Percentiles rank a stretch among this genome's conserved stretches.
phyloP scores from a whole-genome alignment of 2,329 filamentous ascomycete species.

The Aspergillus tubingensis region DNA sequence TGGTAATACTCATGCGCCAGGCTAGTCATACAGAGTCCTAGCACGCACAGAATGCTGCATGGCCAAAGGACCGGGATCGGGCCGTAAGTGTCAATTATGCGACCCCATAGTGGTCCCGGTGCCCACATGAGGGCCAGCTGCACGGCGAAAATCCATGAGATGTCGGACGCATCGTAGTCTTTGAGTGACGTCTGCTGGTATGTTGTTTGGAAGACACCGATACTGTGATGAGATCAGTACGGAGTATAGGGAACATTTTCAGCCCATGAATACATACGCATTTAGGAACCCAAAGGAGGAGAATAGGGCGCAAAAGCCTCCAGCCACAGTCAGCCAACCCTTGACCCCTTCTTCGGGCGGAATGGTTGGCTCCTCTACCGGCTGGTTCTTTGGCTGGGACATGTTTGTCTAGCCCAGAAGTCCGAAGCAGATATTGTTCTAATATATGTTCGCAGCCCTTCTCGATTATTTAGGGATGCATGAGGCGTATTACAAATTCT shows the following conservation, averaged over 20 bases:
- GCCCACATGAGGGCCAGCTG: constrained; percentile 46
- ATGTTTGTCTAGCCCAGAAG: neutral
- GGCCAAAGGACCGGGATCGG: constrained; percentile 15
- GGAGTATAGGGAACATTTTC: too few relatives aligned
- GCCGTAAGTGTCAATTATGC: constrained; percentile 18
- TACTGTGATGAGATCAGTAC: constrained; percentile 15
- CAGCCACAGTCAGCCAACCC: constrained; percentile 45
- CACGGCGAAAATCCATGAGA: constrained; percentile 51
- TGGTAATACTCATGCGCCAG: constrained; percentile 19
- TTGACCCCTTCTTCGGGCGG: constrained; percentile 35
- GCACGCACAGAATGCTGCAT: constrained; percentile 16
- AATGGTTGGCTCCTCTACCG: neutral
- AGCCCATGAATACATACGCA: neutral
- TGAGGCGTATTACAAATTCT: neutral
- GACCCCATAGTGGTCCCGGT: constrained; percentile 24
- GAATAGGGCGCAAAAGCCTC: constrained; percentile 29
- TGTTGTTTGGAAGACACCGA: constrained; percentile 50
- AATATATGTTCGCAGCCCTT: neutral
- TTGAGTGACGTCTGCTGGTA: constrained; percentile 46
- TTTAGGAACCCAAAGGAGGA: constrained; percentile 5
- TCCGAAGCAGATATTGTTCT: neutral
- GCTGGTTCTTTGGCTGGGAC: neutral
- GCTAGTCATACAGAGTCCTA: constrained; percentile 21
- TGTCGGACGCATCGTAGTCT: constrained; percentile 42
- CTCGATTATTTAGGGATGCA: neutral